Conservation (phyloP, 305 asterid genomes). For the Rubia tinctorum region DNA sequence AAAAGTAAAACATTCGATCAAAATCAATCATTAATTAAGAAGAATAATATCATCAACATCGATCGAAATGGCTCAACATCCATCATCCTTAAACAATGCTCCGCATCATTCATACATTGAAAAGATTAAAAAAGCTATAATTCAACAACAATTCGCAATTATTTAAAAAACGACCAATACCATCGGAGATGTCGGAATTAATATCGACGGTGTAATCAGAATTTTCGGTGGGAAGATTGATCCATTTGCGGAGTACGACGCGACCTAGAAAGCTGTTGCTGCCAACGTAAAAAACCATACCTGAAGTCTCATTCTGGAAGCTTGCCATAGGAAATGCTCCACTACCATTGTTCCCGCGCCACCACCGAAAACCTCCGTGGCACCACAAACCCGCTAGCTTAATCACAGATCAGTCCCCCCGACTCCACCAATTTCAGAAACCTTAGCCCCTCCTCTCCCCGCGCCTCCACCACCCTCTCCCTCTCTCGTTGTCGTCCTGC, state of each 20-base stretch:
- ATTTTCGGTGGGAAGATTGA: slow-evolving; percentile 42
- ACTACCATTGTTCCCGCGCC: too few species aligned
- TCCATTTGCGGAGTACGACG: slow-evolving; percentile 74
- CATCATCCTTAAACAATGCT: slow-evolving; percentile 40
- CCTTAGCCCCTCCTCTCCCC: too few species aligned
- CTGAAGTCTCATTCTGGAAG: too few species aligned
- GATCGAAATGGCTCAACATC: slow-evolving; percentile 30
- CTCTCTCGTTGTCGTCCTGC: too few species aligned
- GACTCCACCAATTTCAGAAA: too few species aligned
- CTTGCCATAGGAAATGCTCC: too few species aligned
- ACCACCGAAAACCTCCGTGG: too few species aligned
- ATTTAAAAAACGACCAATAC: slow-evolving; percentile 38
- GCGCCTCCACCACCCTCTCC: too few species aligned
- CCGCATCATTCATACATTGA: slow-evolving; percentile 28
- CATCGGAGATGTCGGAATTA: slow-evolving; percentile 48
- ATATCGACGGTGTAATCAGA: slow-evolving; percentile 81
- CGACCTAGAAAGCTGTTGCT: too few species aligned
- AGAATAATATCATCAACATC: slow-evolving; percentile 43
- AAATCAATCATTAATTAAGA: background rate
- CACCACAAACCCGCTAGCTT: too few species aligned
- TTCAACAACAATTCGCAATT: background rate
- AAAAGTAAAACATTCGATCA: background rate
- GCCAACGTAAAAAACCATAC: too few species aligned
- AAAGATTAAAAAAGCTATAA: background rate
- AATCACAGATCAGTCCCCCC: too few species aligned